A percentile compares a stretch with the other conserved stretches of the same genome.
phyloP scores from a whole-genome alignment of 2,329 filamentous ascomycete species.

The Pseudogymnoascus sp. region DNA sequence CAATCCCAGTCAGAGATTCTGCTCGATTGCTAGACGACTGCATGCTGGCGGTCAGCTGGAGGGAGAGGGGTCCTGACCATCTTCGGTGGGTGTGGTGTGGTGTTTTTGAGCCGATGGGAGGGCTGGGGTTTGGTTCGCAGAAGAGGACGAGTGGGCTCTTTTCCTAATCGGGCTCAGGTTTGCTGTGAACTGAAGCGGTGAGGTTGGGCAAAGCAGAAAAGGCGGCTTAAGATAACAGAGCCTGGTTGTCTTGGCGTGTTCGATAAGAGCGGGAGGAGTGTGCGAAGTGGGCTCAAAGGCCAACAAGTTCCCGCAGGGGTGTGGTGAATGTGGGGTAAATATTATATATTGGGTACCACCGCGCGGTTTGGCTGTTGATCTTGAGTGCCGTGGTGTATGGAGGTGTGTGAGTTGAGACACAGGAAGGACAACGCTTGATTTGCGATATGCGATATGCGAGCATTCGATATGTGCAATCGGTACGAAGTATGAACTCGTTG shows the following conservation, averaged over 20 bases:
- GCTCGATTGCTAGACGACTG: neutral
- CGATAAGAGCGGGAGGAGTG: neutral
- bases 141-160: neutral
- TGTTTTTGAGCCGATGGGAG: neutral
- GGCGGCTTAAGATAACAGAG: slow-evolving; percentile 7
- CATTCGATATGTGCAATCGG: neutral
- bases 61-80: slow-evolving; percentile 9
- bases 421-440: neutral
- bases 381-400: neutral
- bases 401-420: neutral
- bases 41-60: neutral
- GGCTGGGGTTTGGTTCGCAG: neutral
- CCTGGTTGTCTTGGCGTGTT: slow-evolving; percentile 4
- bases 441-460: neutral
- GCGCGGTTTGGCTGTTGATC: neutral
- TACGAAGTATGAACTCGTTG: neutral
- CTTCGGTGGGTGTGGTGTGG: slow-evolving; percentile 3
- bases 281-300: neutral
- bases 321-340: neutral
- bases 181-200: slow-evolving; percentile 2
- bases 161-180: slow-evolving; percentile 4
- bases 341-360: slow-evolving; percentile 6
- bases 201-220: slow-evolving; percentile 10
- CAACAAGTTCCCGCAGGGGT: neutral
- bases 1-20: neutral